Conservation (phyloP, 257 asterid species). For the Nicotiana attenuata region DNA sequence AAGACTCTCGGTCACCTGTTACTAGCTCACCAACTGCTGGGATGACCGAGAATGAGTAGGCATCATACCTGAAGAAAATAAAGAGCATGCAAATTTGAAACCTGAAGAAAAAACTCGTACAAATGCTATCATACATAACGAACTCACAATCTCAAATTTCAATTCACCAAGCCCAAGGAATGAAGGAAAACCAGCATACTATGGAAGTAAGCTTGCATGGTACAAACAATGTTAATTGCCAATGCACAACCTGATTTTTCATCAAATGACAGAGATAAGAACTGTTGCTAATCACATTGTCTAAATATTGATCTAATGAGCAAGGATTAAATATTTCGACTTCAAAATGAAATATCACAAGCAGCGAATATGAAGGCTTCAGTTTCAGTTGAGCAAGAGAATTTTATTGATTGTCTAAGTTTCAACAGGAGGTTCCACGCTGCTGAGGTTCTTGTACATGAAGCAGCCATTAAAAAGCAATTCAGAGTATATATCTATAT, state of each 20-base stretch:
- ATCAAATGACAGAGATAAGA: neutral
- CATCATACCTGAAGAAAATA: slow-evolving; percentile 63
- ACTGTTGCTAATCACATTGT: neutral
- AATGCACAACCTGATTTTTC: neutral
- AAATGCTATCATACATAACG: neutral
- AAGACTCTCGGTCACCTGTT: slow-evolving; percentile 85
- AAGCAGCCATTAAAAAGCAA: neutral
- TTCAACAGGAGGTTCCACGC: neutral
- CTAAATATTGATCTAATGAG: neutral
- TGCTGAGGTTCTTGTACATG: neutral
- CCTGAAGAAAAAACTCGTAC: neutral
- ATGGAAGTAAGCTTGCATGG: neutral
- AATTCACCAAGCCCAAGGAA: neutral
- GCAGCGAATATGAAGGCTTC: neutral
- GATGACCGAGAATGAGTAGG: slow-evolving; percentile 81
- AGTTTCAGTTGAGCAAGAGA: neutral
- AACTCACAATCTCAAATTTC: neutral
- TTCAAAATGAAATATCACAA: neutral
- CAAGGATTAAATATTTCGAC: neutral
- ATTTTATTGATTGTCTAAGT: neutral
- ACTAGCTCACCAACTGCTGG: slow-evolving; percentile 80
- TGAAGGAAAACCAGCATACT: slow-evolving; percentile 1
- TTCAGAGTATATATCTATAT: neutral
- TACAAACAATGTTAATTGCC: neutral
- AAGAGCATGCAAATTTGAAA: neutral